A percentile compares a stretch with the other conserved stretches of the same genome.
Conservation (phyloP, 192 early-diverging fungal genomes). For the Coemansia sp. region DNA sequence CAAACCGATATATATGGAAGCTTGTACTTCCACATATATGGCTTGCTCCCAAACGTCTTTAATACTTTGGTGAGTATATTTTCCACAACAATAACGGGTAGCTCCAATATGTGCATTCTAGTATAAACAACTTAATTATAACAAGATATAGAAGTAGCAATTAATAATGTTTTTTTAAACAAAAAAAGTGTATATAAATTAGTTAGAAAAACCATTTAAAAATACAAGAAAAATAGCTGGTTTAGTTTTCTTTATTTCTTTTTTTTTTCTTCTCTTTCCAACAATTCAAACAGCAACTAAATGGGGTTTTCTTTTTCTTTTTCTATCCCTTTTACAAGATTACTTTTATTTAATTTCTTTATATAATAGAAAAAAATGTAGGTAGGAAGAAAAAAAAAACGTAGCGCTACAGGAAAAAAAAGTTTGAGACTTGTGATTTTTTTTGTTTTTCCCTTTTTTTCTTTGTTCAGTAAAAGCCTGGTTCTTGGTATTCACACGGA, state of each 20-base stretch:
- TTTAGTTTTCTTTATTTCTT: too few relatives aligned
- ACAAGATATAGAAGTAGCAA: too few relatives aligned
- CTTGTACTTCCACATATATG: slow-evolving; percentile 1
- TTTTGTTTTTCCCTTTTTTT: too few relatives aligned
- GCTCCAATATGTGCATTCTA: not conserved
- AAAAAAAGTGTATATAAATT: too few relatives aligned
- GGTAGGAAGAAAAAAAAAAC: not conserved
- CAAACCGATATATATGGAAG: slow-evolving; percentile 1
- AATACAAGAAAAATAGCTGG: too few relatives aligned
- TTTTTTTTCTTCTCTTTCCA: not conserved
- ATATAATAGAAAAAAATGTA: not conserved
- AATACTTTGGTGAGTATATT: not conserved
- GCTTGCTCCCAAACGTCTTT: not conserved
- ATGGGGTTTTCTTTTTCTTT: too few relatives aligned
- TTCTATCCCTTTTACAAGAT: too few relatives aligned
- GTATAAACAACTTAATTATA: not conserved
- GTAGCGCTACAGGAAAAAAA: not conserved
- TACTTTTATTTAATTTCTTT: not conserved
- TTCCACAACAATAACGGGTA: not conserved
- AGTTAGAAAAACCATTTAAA: too few relatives aligned
- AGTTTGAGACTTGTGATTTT: not conserved
- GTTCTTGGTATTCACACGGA: too few relatives aligned
- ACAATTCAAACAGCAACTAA: too few relatives aligned
- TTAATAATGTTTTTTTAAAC: too few relatives aligned
- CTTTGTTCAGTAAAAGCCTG: too few relatives aligned